Evolutionary conservation across 176 grass and related monocot genomes (phyloP), one percentile per base, ranked within the genome.

Genomic region (Leersia perrieri): DNA sequence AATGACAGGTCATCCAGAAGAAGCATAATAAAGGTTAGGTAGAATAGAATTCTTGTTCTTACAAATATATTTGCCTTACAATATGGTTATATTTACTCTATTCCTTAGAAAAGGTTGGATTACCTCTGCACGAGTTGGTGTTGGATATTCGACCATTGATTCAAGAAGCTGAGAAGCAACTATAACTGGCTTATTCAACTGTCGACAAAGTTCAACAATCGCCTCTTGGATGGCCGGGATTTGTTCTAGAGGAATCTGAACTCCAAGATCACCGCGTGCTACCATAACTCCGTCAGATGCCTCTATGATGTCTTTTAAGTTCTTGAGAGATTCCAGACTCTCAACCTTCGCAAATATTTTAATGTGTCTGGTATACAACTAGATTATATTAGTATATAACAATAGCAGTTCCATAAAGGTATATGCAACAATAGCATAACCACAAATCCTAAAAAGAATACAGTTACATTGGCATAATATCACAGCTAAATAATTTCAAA

Each of bases 101-200:
- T 40, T 67, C 45, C 11, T 68, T 18, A 18, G 63, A 6, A 81
- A 44, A 68, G 22, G 16, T 51, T 65, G 58, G 33, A 34, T 85
- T 85, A 93, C 91, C 91, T 93, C 91, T 2, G 92, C 92, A 47
- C 92, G 79, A 30, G 92, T 94, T 33, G 92, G 86, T 1, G 84
- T 91, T 55, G 92, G 92, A 30, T 91, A 91, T 87, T 90, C 86
- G 70, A 94, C 83, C 92, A 94, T 94, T 13, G 92, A 94, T 75
- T 94, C 89, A 11, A 94, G 92, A 86, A 94, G 83, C 83, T 94
- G 92, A 51, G 86, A 88, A 83, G 92, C 92, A 76, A 94, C 89
- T 86, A 94, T 87, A 49, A 94, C 89, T 62, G 83, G 92, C 66
- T 89, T 91, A 72, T 86, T 91, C 75, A 87, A 63, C 11, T 84